Conservation (phyloP, 2,329 filamentous ascomycete species). For the Curvularia sp. region DNA sequence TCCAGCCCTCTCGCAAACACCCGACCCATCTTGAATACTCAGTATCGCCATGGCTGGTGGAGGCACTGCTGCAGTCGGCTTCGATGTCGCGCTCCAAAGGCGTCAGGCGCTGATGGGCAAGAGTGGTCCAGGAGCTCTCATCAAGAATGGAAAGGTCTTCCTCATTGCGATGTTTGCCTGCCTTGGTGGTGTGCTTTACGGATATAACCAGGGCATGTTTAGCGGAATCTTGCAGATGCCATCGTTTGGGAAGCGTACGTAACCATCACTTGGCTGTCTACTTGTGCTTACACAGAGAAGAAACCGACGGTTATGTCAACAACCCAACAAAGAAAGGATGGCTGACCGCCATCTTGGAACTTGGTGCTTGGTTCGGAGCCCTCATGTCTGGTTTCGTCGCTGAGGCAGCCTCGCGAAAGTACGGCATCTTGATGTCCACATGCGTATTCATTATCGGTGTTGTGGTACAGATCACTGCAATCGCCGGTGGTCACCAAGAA, state of each 20-base stretch:
- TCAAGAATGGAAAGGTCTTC: constrained; percentile 63
- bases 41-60: constrained; percentile 34
- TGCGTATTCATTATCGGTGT: constrained; percentile 74
- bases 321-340: constrained; percentile 56
- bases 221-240: constrained; percentile 68
- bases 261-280: not conserved
- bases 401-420: constrained; percentile 72
- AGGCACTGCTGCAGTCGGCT: constrained; percentile 26
- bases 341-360: constrained; percentile 71
- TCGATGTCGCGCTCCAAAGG: constrained; percentile 35
- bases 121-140: constrained; percentile 57
- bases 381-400: constrained; percentile 75
- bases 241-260: constrained; percentile 53
- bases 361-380: constrained; percentile 79
- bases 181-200: constrained; percentile 64
- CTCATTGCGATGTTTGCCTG: constrained; percentile 63
- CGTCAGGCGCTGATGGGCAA: constrained; percentile 35
- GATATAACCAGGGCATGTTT: constrained; percentile 81
- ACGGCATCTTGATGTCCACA: constrained; percentile 71
- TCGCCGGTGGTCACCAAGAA: constrained; percentile 62
- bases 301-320: constrained; percentile 53
- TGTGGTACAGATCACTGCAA: constrained; percentile 70
- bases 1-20: not conserved
- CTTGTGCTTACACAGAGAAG: constrained; percentile 25
- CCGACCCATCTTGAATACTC: not conserved